phyloP scores from a whole-genome alignment of 1,284 basidiomycete genomes.

The Cutaneotrichosporon daszewskae region DNA sequence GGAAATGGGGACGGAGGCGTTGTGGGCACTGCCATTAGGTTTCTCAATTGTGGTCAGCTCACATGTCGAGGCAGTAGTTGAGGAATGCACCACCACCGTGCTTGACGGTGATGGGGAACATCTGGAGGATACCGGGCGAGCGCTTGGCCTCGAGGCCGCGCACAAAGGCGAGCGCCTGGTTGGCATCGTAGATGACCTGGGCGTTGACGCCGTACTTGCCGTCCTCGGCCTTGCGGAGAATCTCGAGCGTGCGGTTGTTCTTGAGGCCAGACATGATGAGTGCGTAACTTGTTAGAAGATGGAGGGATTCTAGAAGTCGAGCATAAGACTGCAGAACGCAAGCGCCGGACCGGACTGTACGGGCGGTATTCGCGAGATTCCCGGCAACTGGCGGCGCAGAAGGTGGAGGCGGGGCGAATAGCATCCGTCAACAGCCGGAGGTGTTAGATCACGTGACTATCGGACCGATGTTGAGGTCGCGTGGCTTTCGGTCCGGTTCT shows the following conservation, averaged over 20 bases:
- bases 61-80: conserved; percentile 35
- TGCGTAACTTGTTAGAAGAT: neutral
- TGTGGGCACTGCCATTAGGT: conserved; percentile 47
- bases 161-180: conserved; percentile 40
- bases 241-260: conserved; percentile 43
- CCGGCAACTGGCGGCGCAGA: too few species aligned
- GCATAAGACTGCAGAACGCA: too few species aligned
- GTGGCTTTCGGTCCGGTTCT: too few species aligned
- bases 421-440: too few species aligned
- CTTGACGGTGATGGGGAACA: conserved; percentile 43
- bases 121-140: conserved; percentile 43
- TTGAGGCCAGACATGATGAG: conserved; percentile 23
- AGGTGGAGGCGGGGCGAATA: too few species aligned
- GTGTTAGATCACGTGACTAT: too few species aligned
- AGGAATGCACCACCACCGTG: conserved; percentile 32
- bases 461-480: too few species aligned
- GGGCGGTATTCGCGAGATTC: too few species aligned
- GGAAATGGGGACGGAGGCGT: conserved; percentile 47
- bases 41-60: conserved; percentile 7
- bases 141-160: conserved; percentile 40
- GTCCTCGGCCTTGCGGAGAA: conserved; percentile 42
- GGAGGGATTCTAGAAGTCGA: too few species aligned
- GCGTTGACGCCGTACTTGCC: conserved; percentile 42
- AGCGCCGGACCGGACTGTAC: too few species aligned
- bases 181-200: conserved; percentile 39